Base-by-base conservation (phyloP, 306 rosid species). In the Nissolia schottii region DNA sequence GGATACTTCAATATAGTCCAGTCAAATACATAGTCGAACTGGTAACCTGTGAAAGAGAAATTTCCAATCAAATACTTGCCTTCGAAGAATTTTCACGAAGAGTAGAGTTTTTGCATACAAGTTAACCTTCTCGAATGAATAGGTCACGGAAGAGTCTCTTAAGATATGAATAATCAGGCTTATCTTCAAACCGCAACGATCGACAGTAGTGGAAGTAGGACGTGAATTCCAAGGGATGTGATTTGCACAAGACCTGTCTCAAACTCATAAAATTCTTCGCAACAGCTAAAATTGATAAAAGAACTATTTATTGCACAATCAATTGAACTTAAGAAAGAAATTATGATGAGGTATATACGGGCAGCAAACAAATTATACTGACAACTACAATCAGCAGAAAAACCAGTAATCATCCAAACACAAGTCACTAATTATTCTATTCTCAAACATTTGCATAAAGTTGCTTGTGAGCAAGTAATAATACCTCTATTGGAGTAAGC, bases 1-100 rank as follows among this genome's bases (percentile, higher is more conserved):
- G 97, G 97, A 81, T 94, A 89, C 79, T 94, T 91, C 87, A 94
- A 79, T 65, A 87, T 83, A 49, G 98, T 94, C 98, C 98, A 94
- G 76, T 94, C 98, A 82, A 91, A 94, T 62, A 91, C 91, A 76
- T 94, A 94, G 84, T 94, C 99, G 87, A 91, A 94, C 73, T 94
- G 99, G 80, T 87, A 91, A 15, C 97, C 99, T 94, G 93, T 66
- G 28, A 84, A 79, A 29, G 63, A 15, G 64, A 67, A 50, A 57
- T 31, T 53, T 77, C 28, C 31, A 12, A 57, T 3, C 18, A 58
- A 59, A 74, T n/a, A n/a, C n/a, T n/a, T n/a, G 57, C 74, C 53
- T 74, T 19, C 2, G 14, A 74, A 67, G 18, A 48, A 59, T 35
- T 66, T 58, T 57, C 58, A 70, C 69, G 43, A 74, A 70, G 15